These are phyloP conservation scores for Insectozyma bohioensis DNA, from an alignment of 1,139 yeast genomes.

Conservation along the genomic window DNA sequence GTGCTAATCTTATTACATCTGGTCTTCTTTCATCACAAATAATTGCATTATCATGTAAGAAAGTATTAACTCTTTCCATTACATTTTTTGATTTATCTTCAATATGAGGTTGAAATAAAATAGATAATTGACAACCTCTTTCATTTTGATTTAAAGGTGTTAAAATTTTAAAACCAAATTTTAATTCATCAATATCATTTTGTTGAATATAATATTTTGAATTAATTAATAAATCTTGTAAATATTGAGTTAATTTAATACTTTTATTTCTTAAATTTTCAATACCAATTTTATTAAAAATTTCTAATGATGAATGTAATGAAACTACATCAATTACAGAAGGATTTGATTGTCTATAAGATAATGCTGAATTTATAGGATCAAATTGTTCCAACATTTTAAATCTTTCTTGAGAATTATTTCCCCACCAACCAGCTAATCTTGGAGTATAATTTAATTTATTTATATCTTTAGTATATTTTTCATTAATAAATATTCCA, in stretches of 20 bases:
- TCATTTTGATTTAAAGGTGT: conserved; percentile 61
- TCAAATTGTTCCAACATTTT: conserved; percentile 77
- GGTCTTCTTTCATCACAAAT: conserved; percentile 91
- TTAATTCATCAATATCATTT: conserved; percentile 17
- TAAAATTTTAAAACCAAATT: conserved; percentile 61
- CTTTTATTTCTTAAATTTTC: conserved; percentile 56
- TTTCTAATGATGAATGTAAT: conserved; percentile 61
- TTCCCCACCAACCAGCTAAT: conserved; percentile 98
- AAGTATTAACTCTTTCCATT: conserved; percentile 62
- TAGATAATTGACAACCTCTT: conserved; percentile 82
- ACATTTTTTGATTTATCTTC: conserved; percentile 37
- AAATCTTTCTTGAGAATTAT: conserved; percentile 66
- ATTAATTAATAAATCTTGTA: conserved; percentile 46
- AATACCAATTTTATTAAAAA: conserved; percentile 62
- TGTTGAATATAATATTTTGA: conserved; percentile 45
- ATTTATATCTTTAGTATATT: conserved; percentile 36
- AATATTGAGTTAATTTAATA: conserved; percentile 53
- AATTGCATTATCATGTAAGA: conserved; percentile 57
- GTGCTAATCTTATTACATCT: conserved; percentile 81
- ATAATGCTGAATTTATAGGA: conserved; percentile 80
- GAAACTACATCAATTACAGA: conserved; percentile 82
- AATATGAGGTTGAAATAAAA: conserved; percentile 58
- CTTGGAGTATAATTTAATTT: conserved; percentile 52
- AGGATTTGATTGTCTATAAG: conserved; percentile 92
- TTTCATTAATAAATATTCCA: conserved; percentile 72